Evolutionary conservation across 2,329 filamentous ascomycete genomes (phyloP), one percentile per base, ranked within the genome.

Genomic region (Arthroderma sp.): DNA sequence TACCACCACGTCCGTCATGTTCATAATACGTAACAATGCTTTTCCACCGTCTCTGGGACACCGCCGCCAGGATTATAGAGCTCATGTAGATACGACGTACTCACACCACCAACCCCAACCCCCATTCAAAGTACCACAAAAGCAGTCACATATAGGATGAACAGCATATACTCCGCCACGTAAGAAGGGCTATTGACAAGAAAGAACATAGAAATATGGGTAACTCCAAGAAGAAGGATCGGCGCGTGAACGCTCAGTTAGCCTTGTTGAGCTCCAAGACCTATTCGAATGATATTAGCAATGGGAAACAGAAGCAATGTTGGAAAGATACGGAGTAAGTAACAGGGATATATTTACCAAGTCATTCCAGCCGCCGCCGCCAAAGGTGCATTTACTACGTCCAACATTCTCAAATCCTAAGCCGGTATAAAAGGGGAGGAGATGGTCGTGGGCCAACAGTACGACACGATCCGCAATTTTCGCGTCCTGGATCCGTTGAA

Each of bases 321-420:
- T n/a, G n/a, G n/a, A n/a, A n/a, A 5, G 8, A 21, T 11, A 43
- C 17, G 35, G 2, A 37, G 47, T 52, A 49, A 38, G 19, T 2
- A 2, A 13, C 65, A 56, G 69, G 56, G 33, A 35, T 77, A 70
- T 69, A n/a, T n/a, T n/a, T n/a, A 90, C 86, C 87, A 95, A 83
- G 68, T 93, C 84, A 63, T 82, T 78, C 89, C 90, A 95, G 17
- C 82, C 84, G 33, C 88, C 87, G 38, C 88, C 88, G 19, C 84
- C 86, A 72, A 89, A 90, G 58, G 80, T 76, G 54, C 82, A 85
- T 59, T 80, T 74, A 69, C 88, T 93, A 54, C 77, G 74, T 0
- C 90, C 88, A 31, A 78, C 71, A 63, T 85, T 81, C 63, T 75
- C 75, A 68, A 93, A 95, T 0, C 88, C 83, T 63, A 88, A 79